Evolutionary conservation across 2,329 filamentous ascomycete species (phyloP).

Genomic region (Diaporthe vaccinii): DNA sequence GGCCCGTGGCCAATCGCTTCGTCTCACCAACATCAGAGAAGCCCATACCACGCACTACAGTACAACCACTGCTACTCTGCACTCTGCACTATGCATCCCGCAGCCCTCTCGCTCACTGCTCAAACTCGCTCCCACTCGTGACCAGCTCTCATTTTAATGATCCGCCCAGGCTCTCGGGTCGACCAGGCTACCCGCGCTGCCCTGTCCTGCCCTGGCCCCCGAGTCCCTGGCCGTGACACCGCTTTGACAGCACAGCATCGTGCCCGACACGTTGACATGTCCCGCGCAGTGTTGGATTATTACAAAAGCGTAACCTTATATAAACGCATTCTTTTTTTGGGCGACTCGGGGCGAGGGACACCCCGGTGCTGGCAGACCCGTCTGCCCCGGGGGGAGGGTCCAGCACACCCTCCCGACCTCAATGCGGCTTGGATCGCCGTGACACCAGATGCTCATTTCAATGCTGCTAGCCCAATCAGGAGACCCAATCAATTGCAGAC

Average conservation of each 20-base stretch:
- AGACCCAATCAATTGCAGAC: conserved; percentile 28
- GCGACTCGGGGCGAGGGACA: not conserved
- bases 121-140: not conserved
- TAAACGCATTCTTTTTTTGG: conserved; percentile 30
- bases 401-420: conserved; percentile 27
- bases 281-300: conserved; percentile 7
- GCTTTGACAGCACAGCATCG: conserved; percentile 25
- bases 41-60: conserved; percentile 7
- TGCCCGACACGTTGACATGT: conserved; percentile 20
- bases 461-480: conserved; percentile 24
- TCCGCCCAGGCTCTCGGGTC: conserved; percentile 13
- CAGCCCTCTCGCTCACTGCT: not conserved
- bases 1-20: conserved; percentile 26
- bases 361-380: conserved; percentile 4
- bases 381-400: conserved; percentile 1
- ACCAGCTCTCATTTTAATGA: conserved; percentile 14
- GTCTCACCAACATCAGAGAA: not conserved
- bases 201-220: not conserved
- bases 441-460: conserved; percentile 33
- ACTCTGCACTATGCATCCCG: not conserved
- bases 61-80: not conserved
- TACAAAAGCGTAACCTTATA: conserved; percentile 24
- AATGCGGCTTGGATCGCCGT: conserved; percentile 32
- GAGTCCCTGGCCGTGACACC: conserved; percentile 17
- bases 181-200: conserved; percentile 15